Conservation (phyloP, 1,284 basidiomycete genomes). For the Cutaneotrichosporon arboriforme region DNA sequence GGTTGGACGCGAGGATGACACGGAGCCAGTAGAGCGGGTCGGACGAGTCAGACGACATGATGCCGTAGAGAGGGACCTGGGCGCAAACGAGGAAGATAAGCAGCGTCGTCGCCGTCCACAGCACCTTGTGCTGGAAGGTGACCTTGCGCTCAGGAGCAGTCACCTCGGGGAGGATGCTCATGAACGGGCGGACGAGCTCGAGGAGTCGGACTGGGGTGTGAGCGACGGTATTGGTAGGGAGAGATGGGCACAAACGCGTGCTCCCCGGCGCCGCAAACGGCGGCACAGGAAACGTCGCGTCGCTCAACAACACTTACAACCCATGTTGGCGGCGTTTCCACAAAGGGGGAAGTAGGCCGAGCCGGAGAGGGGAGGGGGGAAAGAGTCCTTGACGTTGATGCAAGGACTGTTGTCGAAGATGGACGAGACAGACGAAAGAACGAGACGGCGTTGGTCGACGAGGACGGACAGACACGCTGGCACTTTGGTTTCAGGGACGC, state of each 20-base stretch:
- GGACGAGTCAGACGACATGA: conserved; percentile 96
- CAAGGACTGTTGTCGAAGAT: conserved; percentile 1
- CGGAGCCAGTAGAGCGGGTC: conserved; percentile 99
- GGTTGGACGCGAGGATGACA: conserved; percentile 95
- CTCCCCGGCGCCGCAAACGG: not conserved
- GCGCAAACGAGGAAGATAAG: conserved; percentile 97
- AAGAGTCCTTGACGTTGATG: conserved; percentile 5
- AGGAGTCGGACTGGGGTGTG: conserved; percentile 71
- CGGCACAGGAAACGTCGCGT: no score
- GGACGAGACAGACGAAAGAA: conserved; percentile 1
- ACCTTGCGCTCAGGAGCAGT: conserved; percentile 94
- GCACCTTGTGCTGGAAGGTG: conserved; percentile 89
- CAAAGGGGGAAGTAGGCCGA: conserved; percentile 15
- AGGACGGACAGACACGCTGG: not conserved
- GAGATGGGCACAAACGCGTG: conserved; percentile 1
- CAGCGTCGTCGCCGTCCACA: conserved; percentile 96
- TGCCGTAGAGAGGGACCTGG: conserved; percentile 92
- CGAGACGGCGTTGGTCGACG: not conserved
- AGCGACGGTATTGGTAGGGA: not conserved
- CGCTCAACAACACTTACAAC: conserved; percentile 34
- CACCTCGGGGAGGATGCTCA: conserved; percentile 89
- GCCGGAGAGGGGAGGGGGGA: conserved; percentile 7
- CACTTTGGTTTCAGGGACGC: not conserved
- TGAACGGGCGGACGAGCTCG: conserved; percentile 91
- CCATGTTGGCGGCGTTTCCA: conserved; percentile 33